phyloP scores from a whole-genome alignment of 1,284 basidiomycete genomes.

The Rhodotorula sp. region DNA sequence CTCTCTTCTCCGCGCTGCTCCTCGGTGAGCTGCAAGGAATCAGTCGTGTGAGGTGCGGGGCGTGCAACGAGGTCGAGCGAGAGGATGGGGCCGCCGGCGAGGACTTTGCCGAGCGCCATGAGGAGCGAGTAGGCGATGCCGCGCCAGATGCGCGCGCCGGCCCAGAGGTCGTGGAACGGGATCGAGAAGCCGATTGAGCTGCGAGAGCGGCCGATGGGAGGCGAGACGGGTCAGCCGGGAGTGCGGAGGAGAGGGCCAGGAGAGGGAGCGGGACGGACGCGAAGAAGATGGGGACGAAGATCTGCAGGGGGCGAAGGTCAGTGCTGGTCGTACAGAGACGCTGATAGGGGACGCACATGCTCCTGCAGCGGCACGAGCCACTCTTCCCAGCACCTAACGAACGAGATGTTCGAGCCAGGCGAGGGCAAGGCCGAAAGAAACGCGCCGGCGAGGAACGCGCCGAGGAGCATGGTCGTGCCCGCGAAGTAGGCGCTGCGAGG shows the following conservation, averaged over 20 bases:
- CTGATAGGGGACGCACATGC: constrained; percentile 13
- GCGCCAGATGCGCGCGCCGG: constrained; percentile 57
- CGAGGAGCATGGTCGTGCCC: constrained; percentile 55
- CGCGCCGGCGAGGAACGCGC: constrained; percentile 55
- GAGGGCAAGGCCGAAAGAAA: constrained; percentile 40
- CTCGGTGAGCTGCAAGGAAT: background rate
- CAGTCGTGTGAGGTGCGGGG: background rate
- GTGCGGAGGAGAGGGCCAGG: too few relatives aligned
- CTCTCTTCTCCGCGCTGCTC: background rate
- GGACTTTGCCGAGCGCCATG: constrained; percentile 58
- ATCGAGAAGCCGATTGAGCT: constrained; percentile 59
- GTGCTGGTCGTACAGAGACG: background rate
- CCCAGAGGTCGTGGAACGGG: constrained; percentile 58
- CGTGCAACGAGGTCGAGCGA: constrained; percentile 39
- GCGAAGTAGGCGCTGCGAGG: constrained; percentile 43
- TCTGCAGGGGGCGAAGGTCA: constrained; percentile 17
- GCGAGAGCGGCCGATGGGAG: too few relatives aligned
- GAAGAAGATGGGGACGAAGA: constrained; percentile 61
- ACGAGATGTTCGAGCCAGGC: constrained; percentile 10
- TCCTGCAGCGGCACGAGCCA: constrained; percentile 8
- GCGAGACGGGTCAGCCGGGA: too few relatives aligned
- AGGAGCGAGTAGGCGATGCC: constrained; percentile 58
- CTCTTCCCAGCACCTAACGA: constrained; percentile 7
- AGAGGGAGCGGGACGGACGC: constrained; percentile 36
- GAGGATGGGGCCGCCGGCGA: constrained; percentile 52